Evolutionary conservation across 345 rosid genomes (phyloP).

Genomic region (Eucalyptus viminalis): DNA sequence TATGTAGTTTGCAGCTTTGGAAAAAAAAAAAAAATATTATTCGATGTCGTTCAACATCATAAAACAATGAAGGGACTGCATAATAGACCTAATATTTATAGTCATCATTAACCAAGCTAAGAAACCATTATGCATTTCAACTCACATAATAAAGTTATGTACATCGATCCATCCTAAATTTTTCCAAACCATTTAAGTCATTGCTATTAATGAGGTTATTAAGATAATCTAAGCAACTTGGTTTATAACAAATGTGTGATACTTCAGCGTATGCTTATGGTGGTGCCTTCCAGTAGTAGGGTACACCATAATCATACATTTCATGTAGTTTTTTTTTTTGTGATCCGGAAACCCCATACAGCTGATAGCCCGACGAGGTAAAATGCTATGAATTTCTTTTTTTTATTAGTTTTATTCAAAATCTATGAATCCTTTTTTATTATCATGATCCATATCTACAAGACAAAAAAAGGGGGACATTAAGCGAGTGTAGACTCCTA

Average conservation of each 20-base stretch:
- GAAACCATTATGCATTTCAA: background rate
- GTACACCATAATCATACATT: background rate
- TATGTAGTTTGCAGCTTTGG: background rate
- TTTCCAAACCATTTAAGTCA: background rate
- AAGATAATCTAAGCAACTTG: background rate
- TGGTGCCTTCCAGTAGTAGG: rapidly evolving
- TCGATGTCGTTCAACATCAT: rapidly evolving
- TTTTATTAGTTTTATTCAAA: background rate
- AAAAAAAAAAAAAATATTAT: background rate
- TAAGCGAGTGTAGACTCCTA: background rate
- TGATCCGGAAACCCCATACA: too few relatives aligned
- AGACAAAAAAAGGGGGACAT: background rate
- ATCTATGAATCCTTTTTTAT: background rate
- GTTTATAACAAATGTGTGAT: background rate
- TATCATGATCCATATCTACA: background rate
- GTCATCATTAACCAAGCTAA: background rate
- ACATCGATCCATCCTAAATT: background rate
- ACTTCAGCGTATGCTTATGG: rapidly evolving
- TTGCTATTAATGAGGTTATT: background rate
- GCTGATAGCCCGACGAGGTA: too few relatives aligned
- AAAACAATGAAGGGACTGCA: background rate
- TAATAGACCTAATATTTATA: rapidly evolving
- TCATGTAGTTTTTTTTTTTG: background rate
- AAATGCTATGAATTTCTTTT: background rate
- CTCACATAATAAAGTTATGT: background rate